Evolutionary conservation across 2,329 filamentous ascomycete genomes (phyloP), one percentile per base, ranked within the genome.

Genomic region (Talaromyces sp.): DNA sequence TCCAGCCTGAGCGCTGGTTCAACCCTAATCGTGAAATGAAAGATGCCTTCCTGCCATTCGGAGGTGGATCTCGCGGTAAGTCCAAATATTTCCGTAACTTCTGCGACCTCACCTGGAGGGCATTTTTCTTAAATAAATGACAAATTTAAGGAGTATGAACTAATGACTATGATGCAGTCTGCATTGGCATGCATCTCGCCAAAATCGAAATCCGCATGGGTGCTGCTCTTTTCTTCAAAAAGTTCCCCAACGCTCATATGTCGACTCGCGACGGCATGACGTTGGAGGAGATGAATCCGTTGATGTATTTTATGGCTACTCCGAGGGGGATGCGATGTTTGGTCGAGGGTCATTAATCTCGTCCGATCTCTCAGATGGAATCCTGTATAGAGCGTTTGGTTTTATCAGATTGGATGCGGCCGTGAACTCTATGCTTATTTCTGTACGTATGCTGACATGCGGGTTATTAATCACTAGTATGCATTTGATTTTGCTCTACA

Each of bases 111-210:
- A 6, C 29, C 27, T 17, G 31, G 51, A 5, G 19, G 19, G 8
- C 19, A 22, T 22, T 47, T 47, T 3, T 13, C 19, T 11, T 8
- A 19, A 11, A 36, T 2, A 13, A 13, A 36, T 36, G 4, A 36
- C 19, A 22, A 25, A 47, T 22, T 19, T 19, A n/a, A 25, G 19
- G 25, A 25, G 11, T 8, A 31, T 8, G 11, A 25, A 22, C 17
- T 63, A 38, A 49, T 45, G 15, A 13, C 27, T 7, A 27, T 5
- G 34, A n/a, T 31, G 15, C 19, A 65, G 63, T 88, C 75, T 91
- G 89, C 70, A 79, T 91, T 2, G 89, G 89, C 0, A 86, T 86
- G 11, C 87, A 91, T 70, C 85, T 91, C 68, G 88, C 89, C 0
- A 76, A 78, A 47, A 85, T 86, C 76, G 84, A 87, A 69, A 69